These are phyloP conservation scores for Solanum etuberosum DNA, from an alignment of 257 asterid species.

Conservation along the genomic window DNA sequence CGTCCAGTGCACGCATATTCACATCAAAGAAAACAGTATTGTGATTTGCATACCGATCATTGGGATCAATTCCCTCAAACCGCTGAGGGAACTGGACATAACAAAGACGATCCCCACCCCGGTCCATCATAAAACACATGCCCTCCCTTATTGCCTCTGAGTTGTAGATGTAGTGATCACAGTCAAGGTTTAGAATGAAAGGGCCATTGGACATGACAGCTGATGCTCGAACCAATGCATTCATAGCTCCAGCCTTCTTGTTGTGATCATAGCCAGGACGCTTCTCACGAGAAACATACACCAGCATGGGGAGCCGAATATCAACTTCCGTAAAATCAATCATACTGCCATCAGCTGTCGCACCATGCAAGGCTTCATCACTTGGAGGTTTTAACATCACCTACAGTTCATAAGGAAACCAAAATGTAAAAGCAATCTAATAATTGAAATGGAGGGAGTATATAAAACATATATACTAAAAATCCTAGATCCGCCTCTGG, in stretches of 20 bases:
- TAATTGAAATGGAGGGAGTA: neutral
- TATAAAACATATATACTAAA: neutral
- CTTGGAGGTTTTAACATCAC: slow-evolving; percentile 95
- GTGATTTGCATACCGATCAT: slow-evolving; percentile 80
- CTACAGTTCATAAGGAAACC: slow-evolving; percentile 23
- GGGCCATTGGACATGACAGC: slow-evolving; percentile 95
- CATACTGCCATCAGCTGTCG: slow-evolving; percentile 27
- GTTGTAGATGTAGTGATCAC: slow-evolving; percentile 87
- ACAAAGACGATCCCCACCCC: slow-evolving; percentile 77
- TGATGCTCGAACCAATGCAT: slow-evolving; percentile 78
- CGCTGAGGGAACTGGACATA: slow-evolving; percentile 77
- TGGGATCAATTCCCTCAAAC: slow-evolving; percentile 84
- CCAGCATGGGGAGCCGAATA: slow-evolving; percentile 81
- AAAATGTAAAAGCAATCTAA: neutral
- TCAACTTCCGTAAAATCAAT: slow-evolving; percentile 60
- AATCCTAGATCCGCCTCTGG: neutral
- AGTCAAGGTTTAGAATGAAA: slow-evolving; percentile 76
- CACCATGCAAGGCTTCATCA: slow-evolving; percentile 57
- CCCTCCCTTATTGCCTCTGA: slow-evolving; percentile 75
- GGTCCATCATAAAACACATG: slow-evolving; percentile 86
- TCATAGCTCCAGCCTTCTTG: slow-evolving; percentile 95
- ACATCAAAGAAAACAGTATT: slow-evolving; percentile 84
- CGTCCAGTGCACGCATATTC: slow-evolving; percentile 85
- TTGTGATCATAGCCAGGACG: slow-evolving; percentile 91
- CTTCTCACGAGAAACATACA: slow-evolving; percentile 79